Evolutionary conservation across 208 protist genomes (phyloP).

Genomic region (Angomonas deanei): DNA sequence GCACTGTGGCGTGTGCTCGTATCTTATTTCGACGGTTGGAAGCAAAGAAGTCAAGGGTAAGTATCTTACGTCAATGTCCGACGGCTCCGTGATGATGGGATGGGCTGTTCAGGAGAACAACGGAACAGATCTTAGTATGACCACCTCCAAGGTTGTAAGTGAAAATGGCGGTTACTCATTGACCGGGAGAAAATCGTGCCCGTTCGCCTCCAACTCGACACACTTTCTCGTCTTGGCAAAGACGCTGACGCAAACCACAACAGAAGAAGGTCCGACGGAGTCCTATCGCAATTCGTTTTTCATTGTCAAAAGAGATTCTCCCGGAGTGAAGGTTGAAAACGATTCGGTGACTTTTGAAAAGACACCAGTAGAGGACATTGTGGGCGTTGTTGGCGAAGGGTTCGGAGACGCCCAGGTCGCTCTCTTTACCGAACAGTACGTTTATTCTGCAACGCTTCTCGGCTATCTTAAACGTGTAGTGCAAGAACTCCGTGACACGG

Average conservation of each 20-base stretch:
- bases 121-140: constrained; percentile 85
- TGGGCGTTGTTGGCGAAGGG: constrained; percentile 80
- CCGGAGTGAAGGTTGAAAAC: constrained; percentile 25
- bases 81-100: constrained; percentile 67
- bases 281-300: constrained; percentile 67
- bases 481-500: constrained; percentile 46
- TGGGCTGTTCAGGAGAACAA: constrained; percentile 70
- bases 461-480: constrained; percentile 70
- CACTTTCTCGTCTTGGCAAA: constrained; percentile 83
- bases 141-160: constrained; percentile 29
- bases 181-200: constrained; percentile 57
- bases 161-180: constrained; percentile 39
- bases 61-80: constrained; percentile 84
- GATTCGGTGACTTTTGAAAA: constrained; percentile 41
- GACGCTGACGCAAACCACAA: constrained; percentile 54
- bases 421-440: constrained; percentile 83
- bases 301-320: constrained; percentile 50
- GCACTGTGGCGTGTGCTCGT: constrained; percentile 57
- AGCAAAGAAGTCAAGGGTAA: constrained; percentile 76
- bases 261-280: constrained; percentile 49
- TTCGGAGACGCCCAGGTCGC: constrained; percentile 80
- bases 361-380: constrained; percentile 43
- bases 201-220: constrained; percentile 46
- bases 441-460: constrained; percentile 65
- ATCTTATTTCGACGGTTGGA: constrained; percentile 60